Percentiles rank a stretch among this genome's conserved stretches.
These are phyloP conservation scores for Candida xyloterini DNA, from an alignment of 805 yeast species.

Conservation along the genomic window DNA sequence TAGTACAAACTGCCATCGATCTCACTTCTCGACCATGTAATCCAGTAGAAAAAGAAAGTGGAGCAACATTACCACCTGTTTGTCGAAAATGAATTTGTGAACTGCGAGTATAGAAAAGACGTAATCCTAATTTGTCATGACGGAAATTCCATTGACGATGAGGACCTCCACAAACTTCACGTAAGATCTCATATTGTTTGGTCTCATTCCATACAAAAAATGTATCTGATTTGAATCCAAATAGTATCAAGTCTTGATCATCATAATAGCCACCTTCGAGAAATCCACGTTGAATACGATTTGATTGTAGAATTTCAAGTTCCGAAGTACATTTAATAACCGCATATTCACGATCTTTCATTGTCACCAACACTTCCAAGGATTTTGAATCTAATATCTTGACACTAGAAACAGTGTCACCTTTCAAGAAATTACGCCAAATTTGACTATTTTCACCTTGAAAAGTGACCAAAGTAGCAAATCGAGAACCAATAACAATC, in stretches of 20 bases:
- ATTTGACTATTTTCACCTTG: conserved; percentile 24
- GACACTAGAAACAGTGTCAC: conserved; percentile 67
- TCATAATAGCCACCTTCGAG: conserved; percentile 67
- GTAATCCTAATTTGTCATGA: conserved; percentile 28
- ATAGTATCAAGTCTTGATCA: conserved; percentile 52
- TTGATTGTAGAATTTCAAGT: conserved; percentile 35
- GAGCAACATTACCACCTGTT: conserved; percentile 20
- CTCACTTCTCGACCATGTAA: conserved; percentile 92
- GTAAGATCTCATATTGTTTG: conserved; percentile 61
- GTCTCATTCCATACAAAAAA: conserved; percentile 85
- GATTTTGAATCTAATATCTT: conserved; percentile 33
- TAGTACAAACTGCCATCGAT: conserved; percentile 51
- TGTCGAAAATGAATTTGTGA: conserved; percentile 43
- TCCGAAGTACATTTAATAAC: conserved; percentile 28
- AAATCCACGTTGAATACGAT: conserved; percentile 70
- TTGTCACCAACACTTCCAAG: conserved; percentile 43
- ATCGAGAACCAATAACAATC: conserved; percentile 68
- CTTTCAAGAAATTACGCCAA: conserved; percentile 52
- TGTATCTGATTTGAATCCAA: conserved; percentile 78
- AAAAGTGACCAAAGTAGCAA: conserved; percentile 52
- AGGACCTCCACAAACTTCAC: conserved; percentile 85
- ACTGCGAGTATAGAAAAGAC: conserved; percentile 60
- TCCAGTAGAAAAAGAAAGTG: conserved; percentile 49
- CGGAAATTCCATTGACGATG: conserved; percentile 77
- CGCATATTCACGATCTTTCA: conserved; percentile 65